Conservation (phyloP, 345 rosid species). For the Balakata baccata region DNA sequence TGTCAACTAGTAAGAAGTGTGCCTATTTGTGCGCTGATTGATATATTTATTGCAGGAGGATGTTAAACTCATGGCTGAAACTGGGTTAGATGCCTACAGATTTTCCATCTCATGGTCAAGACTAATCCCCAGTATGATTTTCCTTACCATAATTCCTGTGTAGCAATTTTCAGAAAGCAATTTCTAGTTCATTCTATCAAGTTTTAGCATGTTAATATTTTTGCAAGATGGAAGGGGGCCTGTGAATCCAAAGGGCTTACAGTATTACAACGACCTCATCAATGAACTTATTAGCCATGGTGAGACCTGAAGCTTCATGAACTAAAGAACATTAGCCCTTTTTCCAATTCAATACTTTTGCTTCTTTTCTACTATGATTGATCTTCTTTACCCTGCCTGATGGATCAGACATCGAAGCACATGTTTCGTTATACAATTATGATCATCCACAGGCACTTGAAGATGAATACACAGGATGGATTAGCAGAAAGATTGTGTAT, state of each 20-base stretch:
- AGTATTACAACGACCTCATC: conserved; percentile 56
- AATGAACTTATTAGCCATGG: conserved; percentile 49
- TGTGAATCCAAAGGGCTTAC: conserved; percentile 56
- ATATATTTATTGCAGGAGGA: conserved; percentile 51
- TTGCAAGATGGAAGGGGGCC: conserved; percentile 56
- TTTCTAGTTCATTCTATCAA: not conserved
- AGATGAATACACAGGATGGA: conserved; percentile 77
- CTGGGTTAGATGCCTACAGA: conserved; percentile 65
- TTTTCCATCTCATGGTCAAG: conserved; percentile 85
- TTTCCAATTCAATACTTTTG: not conserved
- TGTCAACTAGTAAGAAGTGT: not conserved
- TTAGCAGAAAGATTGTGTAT: conserved; percentile 53
- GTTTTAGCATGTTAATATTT: not conserved
- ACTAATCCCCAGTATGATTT: conserved; percentile 58
- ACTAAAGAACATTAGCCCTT: not conserved
- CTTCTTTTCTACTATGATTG: not conserved
- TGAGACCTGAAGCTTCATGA: conserved; percentile 10
- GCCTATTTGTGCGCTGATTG: not conserved
- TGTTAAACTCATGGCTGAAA: conserved; percentile 66
- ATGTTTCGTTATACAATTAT: conserved; percentile 47
- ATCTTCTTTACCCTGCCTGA: not conserved
- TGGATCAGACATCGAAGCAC: conserved; percentile 58
- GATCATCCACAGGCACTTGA: conserved; percentile 69
- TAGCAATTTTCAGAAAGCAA: not conserved
- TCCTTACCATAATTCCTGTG: not conserved